A percentile compares a stretch with the other conserved stretches of the same genome.
Conservation (phyloP, 2,329 filamentous ascomycete species). For the Fusarium denticulatum region DNA sequence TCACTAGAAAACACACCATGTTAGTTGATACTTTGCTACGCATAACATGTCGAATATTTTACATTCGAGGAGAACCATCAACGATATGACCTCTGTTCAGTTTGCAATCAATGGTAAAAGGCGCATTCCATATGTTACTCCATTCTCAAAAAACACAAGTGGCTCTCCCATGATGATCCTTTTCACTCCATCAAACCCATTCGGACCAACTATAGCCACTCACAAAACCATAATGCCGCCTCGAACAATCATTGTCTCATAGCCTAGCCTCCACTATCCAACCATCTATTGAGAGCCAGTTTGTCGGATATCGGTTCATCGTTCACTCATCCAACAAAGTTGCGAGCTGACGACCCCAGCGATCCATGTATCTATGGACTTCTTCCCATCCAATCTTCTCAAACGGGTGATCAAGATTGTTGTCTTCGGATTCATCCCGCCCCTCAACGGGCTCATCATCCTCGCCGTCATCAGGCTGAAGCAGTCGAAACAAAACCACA, state of each 20-base stretch:
- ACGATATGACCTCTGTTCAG: background rate
- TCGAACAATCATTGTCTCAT: too few relatives aligned
- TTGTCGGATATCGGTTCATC: too few relatives aligned
- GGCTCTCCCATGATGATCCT: background rate
- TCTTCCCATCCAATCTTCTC: background rate
- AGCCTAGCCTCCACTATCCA: fast-evolving
- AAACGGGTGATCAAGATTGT: background rate
- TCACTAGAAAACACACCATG: too few relatives aligned
- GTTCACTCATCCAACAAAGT: background rate
- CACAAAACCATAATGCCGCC: background rate
- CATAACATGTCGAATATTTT: too few relatives aligned
- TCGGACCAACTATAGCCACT: too few relatives aligned
- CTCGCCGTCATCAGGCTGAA: background rate
- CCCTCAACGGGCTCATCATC: background rate
- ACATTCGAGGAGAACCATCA: background rate
- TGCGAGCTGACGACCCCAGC: background rate
- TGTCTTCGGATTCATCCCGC: background rate
- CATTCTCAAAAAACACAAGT: too few relatives aligned
- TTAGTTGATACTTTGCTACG: background rate
- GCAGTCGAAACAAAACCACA: background rate
- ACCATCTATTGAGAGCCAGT: background rate
- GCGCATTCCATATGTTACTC: background rate
- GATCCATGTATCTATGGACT: background rate
- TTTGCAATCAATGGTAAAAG: background rate
- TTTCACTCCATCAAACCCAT: background rate